phyloP scores from a whole-genome alignment of 208 protist species.

The Leishmania major region DNA sequence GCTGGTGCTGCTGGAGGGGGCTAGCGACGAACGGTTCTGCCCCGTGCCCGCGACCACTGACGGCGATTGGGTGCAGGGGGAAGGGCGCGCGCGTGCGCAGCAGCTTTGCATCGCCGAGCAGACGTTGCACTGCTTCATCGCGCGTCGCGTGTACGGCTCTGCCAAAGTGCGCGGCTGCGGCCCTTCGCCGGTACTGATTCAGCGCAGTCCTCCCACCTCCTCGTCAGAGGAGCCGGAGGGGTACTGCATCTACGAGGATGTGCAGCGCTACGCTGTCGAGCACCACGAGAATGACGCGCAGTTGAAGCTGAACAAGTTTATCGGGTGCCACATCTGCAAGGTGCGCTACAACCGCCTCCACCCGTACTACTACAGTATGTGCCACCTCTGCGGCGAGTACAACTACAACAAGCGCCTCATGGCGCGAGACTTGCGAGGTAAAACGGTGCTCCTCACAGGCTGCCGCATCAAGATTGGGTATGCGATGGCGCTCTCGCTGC shows the following conservation, averaged over 20 bases:
- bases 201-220: constrained; percentile 50
- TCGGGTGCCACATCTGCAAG: constrained; percentile 90
- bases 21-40: constrained; percentile 26
- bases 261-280: constrained; percentile 66
- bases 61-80: neutral
- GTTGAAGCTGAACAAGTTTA: constrained; percentile 53
- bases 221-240: constrained; percentile 70
- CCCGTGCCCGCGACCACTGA: constrained; percentile 4
- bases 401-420: constrained; percentile 96
- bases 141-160: constrained; percentile 62
- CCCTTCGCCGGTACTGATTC: constrained; percentile 55
- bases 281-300: constrained; percentile 39
- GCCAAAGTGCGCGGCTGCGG: constrained; percentile 37
- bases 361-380: constrained; percentile 97
- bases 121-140: constrained; percentile 74
- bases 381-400: constrained; percentile 94
- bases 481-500: constrained; percentile 88
- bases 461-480: constrained; percentile 95
- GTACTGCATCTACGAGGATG: constrained; percentile 77
- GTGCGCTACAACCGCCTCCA: constrained; percentile 91
- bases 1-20: constrained; percentile 50
- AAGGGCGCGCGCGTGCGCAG: neutral
- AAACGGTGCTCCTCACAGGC: constrained; percentile 93
- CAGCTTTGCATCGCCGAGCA: constrained; percentile 35
- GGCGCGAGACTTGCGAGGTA: constrained; percentile 89